Percentiles rank a stretch among this genome's conserved stretches.
These are phyloP conservation scores for Phytophthora boehmeriae DNA, from an alignment of 352 stramenopile genomes.

Conservation along the genomic window DNA sequence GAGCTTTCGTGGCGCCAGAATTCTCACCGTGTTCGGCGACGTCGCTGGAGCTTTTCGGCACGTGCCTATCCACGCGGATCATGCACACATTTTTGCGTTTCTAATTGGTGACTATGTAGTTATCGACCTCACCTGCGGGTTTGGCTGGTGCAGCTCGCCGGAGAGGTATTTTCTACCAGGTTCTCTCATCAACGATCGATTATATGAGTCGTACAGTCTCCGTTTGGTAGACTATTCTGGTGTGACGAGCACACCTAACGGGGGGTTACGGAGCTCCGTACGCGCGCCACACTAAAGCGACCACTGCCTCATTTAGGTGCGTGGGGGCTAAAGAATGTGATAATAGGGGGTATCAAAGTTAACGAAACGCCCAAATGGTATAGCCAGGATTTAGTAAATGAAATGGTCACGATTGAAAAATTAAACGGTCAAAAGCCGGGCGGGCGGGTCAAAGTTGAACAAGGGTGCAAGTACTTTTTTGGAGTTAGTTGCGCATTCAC, in stretches of 20 bases:
- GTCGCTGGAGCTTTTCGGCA: slow-evolving; percentile 3
- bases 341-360: too few relatives aligned
- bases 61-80: slow-evolving; percentile 1
- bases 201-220: neutral
- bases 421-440: too few relatives aligned
- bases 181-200: neutral
- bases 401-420: too few relatives aligned
- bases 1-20: neutral
- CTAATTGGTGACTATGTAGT: neutral
- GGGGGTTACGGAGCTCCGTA: too few relatives aligned
- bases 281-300: too few relatives aligned
- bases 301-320: too few relatives aligned
- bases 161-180: neutral
- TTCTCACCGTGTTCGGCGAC: slow-evolving; percentile 1
- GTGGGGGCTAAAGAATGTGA: too few relatives aligned
- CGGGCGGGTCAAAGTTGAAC: too few relatives aligned
- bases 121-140: neutral
- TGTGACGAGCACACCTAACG: slow-evolving; percentile 8
- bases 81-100: slow-evolving; percentile 3
- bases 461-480: too few relatives aligned
- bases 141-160: neutral
- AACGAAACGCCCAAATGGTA: too few relatives aligned
- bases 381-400: too few relatives aligned
- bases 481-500: too few relatives aligned
- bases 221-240: neutral